Conservation (phyloP, 2,329 filamentous ascomycete genomes). For the Catunica adiposa region DNA sequence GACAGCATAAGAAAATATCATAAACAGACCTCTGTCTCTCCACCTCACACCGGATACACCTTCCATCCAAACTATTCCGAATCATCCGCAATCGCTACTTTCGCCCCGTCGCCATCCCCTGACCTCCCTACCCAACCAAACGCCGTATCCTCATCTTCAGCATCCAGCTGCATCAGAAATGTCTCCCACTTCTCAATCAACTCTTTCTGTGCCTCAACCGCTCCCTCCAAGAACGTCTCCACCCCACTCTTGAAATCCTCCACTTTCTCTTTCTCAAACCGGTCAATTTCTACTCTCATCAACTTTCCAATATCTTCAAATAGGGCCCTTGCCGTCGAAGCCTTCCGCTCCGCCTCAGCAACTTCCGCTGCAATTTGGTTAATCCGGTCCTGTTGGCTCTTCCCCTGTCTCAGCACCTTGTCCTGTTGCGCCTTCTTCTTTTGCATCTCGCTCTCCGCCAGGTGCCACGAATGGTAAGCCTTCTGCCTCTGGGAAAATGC, state of each 20-base stretch:
- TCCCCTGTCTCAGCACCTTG: conserved; percentile 85
- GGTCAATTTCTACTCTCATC: conserved; percentile 79
- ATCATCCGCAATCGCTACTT: conserved; percentile 43
- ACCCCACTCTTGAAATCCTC: conserved; percentile 98
- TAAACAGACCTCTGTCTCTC: too few relatives aligned
- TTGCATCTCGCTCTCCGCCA: conserved; percentile 73
- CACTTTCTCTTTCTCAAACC: conserved; percentile 93
- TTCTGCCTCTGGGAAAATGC: conserved; percentile 88
- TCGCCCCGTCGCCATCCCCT: conserved; percentile 38
- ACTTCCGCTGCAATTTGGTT: conserved; percentile 89
- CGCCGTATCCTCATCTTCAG: conserved; percentile 65
- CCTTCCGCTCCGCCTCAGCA: conserved; percentile 81
- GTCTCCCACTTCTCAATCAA: conserved; percentile 91
- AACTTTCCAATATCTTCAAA: conserved; percentile 96
- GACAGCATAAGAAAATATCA: not conserved
- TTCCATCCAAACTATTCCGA: conserved; percentile 30
- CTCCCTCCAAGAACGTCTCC: conserved; percentile 92
- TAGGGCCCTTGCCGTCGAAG: conserved; percentile 72
- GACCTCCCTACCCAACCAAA: conserved; percentile 50
- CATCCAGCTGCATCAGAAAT: conserved; percentile 88
- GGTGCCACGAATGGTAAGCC: conserved; percentile 86
- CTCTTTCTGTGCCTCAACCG: conserved; percentile 97
- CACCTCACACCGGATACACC: not conserved
- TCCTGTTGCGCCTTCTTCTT: conserved; percentile 84
- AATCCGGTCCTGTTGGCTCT: conserved; percentile 87